Evolutionary conservation across 257 asterid genomes (phyloP).

Genomic region (Coffea canephora): DNA sequence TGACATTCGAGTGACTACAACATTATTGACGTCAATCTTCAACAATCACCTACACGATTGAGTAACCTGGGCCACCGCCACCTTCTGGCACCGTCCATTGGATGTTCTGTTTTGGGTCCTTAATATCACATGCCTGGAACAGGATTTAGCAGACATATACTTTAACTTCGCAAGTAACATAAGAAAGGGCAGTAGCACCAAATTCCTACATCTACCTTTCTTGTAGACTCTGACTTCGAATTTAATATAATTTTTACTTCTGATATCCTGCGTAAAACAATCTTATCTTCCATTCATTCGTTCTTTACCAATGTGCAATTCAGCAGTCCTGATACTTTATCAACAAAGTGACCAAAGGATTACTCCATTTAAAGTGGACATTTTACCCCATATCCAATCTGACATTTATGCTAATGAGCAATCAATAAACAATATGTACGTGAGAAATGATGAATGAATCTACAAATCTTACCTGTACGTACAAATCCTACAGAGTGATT

Average conservation of each 20-base stretch:
- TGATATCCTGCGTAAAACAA: not conserved
- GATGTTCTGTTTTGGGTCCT: constrained; percentile 88
- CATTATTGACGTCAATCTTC: not conserved
- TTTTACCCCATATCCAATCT: not conserved
- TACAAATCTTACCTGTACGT: too few relatives aligned
- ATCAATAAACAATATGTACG: not conserved
- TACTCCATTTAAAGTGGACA: not conserved
- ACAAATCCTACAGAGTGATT: too few relatives aligned
- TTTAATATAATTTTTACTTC: not conserved
- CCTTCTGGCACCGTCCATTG: constrained; percentile 98
- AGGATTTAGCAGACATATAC: not conserved
- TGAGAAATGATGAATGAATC: too few relatives aligned
- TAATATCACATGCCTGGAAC: constrained; percentile 88
- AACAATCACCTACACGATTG: constrained; percentile 53
- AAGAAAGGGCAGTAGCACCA: not conserved
- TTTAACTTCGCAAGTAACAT: not conserved
- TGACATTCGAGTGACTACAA: not conserved
- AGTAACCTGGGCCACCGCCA: constrained; percentile 96
- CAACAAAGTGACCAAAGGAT: not conserved
- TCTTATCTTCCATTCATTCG: not conserved
- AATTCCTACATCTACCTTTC: not conserved
- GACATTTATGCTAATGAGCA: not conserved
- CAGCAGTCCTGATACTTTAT: not conserved
- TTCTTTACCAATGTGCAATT: not conserved
- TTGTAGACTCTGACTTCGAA: not conserved